These are phyloP conservation scores for Phylloporus scabripes DNA, from an alignment of 768 basidiomycete genomes.

Conservation along the genomic window DNA sequence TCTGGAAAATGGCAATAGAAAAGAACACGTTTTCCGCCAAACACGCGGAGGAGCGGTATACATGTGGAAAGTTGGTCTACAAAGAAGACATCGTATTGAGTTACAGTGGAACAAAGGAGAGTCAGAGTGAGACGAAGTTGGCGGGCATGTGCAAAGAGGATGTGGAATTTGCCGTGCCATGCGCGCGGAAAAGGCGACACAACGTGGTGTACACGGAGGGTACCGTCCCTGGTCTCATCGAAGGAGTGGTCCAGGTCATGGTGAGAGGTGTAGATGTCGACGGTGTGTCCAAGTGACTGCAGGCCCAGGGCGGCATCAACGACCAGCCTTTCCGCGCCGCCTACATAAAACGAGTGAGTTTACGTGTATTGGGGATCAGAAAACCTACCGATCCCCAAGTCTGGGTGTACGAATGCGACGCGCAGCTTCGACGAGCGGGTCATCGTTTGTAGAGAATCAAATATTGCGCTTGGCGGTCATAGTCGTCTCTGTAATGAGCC, in stretches of 20 bases:
- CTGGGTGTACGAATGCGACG: conserved; percentile 89
- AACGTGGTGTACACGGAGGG: conserved; percentile 69
- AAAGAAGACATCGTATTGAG: conserved; percentile 76
- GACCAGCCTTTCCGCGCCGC: conserved; percentile 91
- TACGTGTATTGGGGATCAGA: background rate
- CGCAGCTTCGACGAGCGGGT: conserved; percentile 29
- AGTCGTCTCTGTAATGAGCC: too few species aligned
- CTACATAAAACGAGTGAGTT: conserved; percentile 37
- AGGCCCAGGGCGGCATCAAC: conserved; percentile 93
- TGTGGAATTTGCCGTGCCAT: conserved; percentile 75
- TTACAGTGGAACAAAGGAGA: conserved; percentile 44
- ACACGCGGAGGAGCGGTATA: conserved; percentile 69
- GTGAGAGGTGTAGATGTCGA: conserved; percentile 90
- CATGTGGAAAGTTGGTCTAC: conserved; percentile 95
- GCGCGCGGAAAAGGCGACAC: conserved; percentile 76
- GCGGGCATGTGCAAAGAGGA: conserved; percentile 81
- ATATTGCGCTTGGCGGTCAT: too few species aligned
- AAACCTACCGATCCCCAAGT: conserved; percentile 81
- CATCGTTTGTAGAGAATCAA: too few species aligned
- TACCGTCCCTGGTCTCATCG: conserved; percentile 89
- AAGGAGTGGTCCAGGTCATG: conserved; percentile 87
- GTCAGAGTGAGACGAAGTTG: conserved; percentile 71
- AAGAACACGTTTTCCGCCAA: conserved; percentile 74
- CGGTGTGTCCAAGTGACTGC: conserved; percentile 74
- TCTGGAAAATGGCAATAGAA: conserved; percentile 99